Percentiles rank a stretch among this genome's conserved stretches.
Evolutionary conservation across 352 stramenopile genomes (phyloP).

Genomic region (Phytophthora pini): DNA sequence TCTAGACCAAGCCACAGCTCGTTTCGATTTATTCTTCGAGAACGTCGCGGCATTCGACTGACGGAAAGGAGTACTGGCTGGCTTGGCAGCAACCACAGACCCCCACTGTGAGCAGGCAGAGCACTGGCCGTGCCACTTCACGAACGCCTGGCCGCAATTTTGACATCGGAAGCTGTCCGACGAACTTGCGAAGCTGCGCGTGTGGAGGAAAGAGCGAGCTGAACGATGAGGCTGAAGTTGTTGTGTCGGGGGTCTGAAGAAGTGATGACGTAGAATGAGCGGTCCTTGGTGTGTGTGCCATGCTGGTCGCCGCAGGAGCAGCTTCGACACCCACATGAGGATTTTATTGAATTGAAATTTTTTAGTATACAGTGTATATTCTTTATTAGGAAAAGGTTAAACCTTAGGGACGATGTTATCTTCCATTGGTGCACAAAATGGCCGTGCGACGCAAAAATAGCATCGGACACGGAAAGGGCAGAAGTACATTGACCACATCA

Average conservation of each 20-base stretch:
- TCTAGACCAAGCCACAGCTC: conserved; percentile 45
- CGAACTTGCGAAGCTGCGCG: conserved; percentile 33
- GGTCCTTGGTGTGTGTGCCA: background rate
- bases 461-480: no score
- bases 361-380: no score
- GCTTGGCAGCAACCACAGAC: conserved; percentile 72
- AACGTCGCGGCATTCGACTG: conserved; percentile 67
- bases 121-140: conserved; percentile 90
- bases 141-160: conserved; percentile 68
- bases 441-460: no score
- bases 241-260: background rate
- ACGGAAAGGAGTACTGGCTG: conserved; percentile 47
- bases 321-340: background rate
- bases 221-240: background rate
- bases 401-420: no score
- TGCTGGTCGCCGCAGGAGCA: background rate
- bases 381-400: no score
- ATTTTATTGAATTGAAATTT: no score
- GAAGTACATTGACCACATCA: no score
- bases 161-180: conserved; percentile 50
- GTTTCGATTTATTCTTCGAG: conserved; percentile 44
- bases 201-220: background rate
- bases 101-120: conserved; percentile 92
- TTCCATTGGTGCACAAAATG: no score
- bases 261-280: background rate